phyloP scores from a whole-genome alignment of 2,329 filamentous ascomycete species.

The Aspergillus sp. region DNA sequence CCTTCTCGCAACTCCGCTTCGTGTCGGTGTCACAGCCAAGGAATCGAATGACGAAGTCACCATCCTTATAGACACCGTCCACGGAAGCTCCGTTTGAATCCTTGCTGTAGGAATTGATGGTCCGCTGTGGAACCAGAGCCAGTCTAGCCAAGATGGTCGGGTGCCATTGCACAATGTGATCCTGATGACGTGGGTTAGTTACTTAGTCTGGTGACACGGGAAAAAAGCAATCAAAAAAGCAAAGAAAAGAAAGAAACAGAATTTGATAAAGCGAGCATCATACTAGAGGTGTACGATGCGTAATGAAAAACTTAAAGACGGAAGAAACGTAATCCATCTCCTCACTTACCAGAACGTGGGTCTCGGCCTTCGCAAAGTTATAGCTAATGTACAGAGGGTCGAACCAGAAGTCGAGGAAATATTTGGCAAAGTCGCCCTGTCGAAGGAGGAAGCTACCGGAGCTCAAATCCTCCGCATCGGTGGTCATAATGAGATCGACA shows the following conservation, averaged over 20 bases:
- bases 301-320: neutral
- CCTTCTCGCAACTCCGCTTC: slow-evolving; percentile 67
- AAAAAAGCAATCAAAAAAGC: neutral
- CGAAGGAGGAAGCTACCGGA: slow-evolving; percentile 76
- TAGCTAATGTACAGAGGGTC: slow-evolving; percentile 91
- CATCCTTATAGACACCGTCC: slow-evolving; percentile 72
- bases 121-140: slow-evolving; percentile 82
- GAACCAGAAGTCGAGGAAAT: slow-evolving; percentile 93
- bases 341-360: slow-evolving; percentile 73
- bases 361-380: slow-evolving; percentile 94
- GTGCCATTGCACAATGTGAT: slow-evolving; percentile 94
- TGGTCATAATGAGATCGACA: slow-evolving; percentile 78
- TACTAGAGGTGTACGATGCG: neutral
- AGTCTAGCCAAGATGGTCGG: slow-evolving; percentile 90
- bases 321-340: slow-evolving; percentile 29
- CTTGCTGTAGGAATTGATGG: slow-evolving; percentile 74
- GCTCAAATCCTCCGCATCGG: slow-evolving; percentile 78
- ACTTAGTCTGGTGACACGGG: slow-evolving; percentile 20
- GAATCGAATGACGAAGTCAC: slow-evolving; percentile 82
- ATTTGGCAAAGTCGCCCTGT: slow-evolving; percentile 87
- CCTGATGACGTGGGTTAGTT: slow-evolving; percentile 53
- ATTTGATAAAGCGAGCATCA: neutral
- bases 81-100: slow-evolving; percentile 39
- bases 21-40: slow-evolving; percentile 64
- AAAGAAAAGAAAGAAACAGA: neutral